Evolutionary conservation across 176 grass and related monocot species (phyloP).

Genomic region (Juncus inflexus): DNA sequence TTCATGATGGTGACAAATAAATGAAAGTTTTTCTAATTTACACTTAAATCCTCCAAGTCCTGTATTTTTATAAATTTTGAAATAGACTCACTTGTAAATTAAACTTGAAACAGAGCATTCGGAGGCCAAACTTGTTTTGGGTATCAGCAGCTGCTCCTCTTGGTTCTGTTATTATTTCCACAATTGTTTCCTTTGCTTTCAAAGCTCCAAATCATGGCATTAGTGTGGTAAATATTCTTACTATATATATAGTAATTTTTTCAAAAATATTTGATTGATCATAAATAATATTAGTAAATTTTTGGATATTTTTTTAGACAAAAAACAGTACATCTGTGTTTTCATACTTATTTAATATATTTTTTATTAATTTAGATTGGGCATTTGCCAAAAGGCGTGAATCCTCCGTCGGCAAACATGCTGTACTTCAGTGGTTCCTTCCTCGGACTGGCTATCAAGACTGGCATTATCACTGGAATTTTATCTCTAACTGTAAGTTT

Average conservation of each 20-base stretch:
- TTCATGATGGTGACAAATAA: too few species aligned
- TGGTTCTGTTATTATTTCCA: slow-evolving; percentile 75
- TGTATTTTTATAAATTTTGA: background rate
- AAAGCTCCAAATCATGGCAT: slow-evolving; percentile 62
- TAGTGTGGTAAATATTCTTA: slow-evolving; percentile 53
- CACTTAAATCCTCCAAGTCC: too few species aligned
- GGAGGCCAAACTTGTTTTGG: slow-evolving; percentile 88
- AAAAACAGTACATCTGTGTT: background rate
- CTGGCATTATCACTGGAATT: slow-evolving; percentile 87
- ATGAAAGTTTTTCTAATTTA: background rate
- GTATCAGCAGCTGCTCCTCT: slow-evolving; percentile 84
- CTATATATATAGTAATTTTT: background rate
- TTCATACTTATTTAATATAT: background rate
- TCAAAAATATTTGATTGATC: background rate
- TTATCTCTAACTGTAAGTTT: slow-evolving; percentile 79
- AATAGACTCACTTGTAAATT: slow-evolving; percentile 8
- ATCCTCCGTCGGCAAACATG: slow-evolving; percentile 92
- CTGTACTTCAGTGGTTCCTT: slow-evolving; percentile 70
- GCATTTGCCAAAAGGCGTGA: slow-evolving; percentile 63
- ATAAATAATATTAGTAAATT: too few species aligned
- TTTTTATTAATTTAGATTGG: slow-evolving; percentile 56
- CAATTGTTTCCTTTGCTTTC: slow-evolving; percentile 60
- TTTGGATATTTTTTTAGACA: background rate
- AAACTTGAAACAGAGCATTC: slow-evolving; percentile 52
- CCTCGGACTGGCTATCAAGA: slow-evolving; percentile 80